These are phyloP conservation scores for Pseudonectria buxi DNA, from an alignment of 2,329 filamentous ascomycete genomes.

Conservation along the genomic window DNA sequence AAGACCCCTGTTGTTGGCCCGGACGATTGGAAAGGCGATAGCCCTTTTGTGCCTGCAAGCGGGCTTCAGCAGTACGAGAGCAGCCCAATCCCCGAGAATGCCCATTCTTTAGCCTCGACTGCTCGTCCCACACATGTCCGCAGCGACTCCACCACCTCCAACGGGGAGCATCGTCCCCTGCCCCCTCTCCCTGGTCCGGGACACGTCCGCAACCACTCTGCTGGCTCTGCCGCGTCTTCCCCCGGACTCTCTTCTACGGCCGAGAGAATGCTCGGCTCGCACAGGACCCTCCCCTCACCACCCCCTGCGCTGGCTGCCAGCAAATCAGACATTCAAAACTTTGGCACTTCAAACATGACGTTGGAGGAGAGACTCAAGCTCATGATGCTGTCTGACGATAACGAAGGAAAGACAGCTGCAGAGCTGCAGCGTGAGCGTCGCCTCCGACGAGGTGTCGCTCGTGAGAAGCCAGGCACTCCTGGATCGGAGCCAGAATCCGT, in stretches of 20 bases:
- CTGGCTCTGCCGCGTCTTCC: slow-evolving; percentile 48
- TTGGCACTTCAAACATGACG: slow-evolving; percentile 70
- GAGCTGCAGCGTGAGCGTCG: slow-evolving; percentile 63
- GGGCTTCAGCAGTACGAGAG: slow-evolving; percentile 48
- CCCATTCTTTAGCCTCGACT: slow-evolving; percentile 33
- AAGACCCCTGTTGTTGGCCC: slow-evolving; percentile 98
- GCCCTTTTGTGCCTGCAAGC: slow-evolving; percentile 35
- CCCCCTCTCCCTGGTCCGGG: slow-evolving; percentile 71
- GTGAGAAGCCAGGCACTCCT: slow-evolving; percentile 43
- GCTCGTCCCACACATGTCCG: slow-evolving; percentile 53
- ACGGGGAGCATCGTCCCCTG: slow-evolving; percentile 74
- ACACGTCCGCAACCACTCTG: slow-evolving; percentile 32
- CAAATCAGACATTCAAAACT: slow-evolving; percentile 72
- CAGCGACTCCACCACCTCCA: slow-evolving; percentile 69
- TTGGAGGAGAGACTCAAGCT: slow-evolving; percentile 79
- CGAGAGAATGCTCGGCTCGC: slow-evolving; percentile 61
- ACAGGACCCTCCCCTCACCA: slow-evolving; percentile 65
- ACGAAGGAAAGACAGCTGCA: slow-evolving; percentile 48
- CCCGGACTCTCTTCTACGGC: slow-evolving; percentile 62
- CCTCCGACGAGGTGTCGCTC: slow-evolving; percentile 54
- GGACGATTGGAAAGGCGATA: slow-evolving; percentile 84
- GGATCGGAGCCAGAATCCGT: slow-evolving; percentile 32
- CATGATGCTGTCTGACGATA: slow-evolving; percentile 77
- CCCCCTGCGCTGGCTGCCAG: slow-evolving; percentile 58
- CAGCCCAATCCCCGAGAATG: slow-evolving; percentile 58